A percentile compares a stretch with the other conserved stretches of the same genome.
Conservation (phyloP, 306 rosid genomes). For the Pterocarpus santalinus region DNA sequence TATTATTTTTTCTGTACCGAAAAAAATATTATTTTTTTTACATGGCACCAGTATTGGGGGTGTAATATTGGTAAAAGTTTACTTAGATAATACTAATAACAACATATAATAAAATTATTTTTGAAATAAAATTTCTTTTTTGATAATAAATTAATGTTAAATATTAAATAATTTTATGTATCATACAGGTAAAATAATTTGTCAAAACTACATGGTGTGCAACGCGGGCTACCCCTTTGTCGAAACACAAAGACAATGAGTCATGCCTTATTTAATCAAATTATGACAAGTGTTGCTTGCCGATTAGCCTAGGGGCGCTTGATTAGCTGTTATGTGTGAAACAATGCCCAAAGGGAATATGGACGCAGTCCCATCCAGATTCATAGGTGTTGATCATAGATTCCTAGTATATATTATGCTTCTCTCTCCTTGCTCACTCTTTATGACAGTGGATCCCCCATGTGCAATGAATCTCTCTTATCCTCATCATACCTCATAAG, state of each 20-base stretch:
- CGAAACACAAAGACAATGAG: neutral
- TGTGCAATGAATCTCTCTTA: constrained; percentile 22
- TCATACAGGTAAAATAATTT: too few relatives aligned
- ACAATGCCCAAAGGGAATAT: constrained; percentile 13
- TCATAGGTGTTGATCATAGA: constrained; percentile 30
- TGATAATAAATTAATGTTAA: too few relatives aligned
- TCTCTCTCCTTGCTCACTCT: constrained; percentile 34
- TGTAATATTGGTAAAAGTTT: too few relatives aligned
- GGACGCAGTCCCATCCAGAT: constrained; percentile 47
- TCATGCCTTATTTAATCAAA: neutral
- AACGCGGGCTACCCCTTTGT: neutral
- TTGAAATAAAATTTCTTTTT: too few relatives aligned
- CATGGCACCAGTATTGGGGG: too few relatives aligned
- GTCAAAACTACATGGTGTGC: too few relatives aligned
- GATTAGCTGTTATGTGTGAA: constrained; percentile 24
- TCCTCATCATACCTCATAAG: constrained; percentile 21
- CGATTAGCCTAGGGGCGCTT: neutral
- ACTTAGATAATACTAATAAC: too few relatives aligned
- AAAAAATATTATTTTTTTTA: too few relatives aligned
- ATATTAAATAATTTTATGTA: too few relatives aligned
- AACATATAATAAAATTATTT: too few relatives aligned
- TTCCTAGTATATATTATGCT: constrained; percentile 36
- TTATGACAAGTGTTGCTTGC: constrained; percentile 25
- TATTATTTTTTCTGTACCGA: too few relatives aligned
- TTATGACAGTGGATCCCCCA: constrained; percentile 6